These are phyloP conservation scores for Asterionellopsis glacialis DNA, from an alignment of 108 stramenopile genomes.

Conservation along the genomic window DNA sequence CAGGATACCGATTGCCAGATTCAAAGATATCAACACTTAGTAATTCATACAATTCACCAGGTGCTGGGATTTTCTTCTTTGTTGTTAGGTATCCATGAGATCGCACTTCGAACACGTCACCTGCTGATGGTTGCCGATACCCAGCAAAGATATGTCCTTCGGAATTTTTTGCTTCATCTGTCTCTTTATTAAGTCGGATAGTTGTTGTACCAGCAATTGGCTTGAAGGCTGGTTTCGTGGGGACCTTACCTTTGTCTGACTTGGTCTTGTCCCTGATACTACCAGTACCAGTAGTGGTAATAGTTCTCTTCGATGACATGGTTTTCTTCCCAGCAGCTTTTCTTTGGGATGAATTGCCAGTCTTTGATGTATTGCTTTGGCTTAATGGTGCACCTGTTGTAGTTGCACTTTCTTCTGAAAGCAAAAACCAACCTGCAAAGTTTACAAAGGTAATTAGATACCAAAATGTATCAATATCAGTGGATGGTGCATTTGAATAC, in stretches of 20 bases:
- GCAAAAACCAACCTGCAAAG: conserved; percentile 30
- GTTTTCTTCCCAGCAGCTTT: not conserved
- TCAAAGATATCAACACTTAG: conserved; percentile 69
- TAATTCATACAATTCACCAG: conserved; percentile 67
- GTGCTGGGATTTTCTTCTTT: conserved; percentile 72
- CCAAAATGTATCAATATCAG: conserved; percentile 52
- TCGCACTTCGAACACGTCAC: conserved; percentile 39
- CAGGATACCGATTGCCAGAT: conserved; percentile 44
- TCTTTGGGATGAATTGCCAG: not conserved
- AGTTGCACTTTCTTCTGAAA: conserved; percentile 14
- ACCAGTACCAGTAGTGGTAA: not conserved
- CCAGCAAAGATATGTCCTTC: conserved; percentile 53
- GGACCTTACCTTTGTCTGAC: not conserved
- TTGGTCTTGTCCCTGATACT: not conserved
- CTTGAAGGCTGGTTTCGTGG: conserved; percentile 5
- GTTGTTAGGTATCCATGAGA: conserved; percentile 64
- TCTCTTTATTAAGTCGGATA: conserved; percentile 43
- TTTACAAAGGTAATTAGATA: conserved; percentile 52
- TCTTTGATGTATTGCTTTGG: not conserved
- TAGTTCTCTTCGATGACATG: not conserved
- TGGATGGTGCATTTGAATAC: conserved; percentile 32
- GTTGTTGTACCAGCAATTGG: conserved; percentile 63
- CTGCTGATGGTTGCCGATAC: conserved; percentile 43
- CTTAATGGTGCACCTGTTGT: not conserved
- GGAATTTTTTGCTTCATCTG: conserved; percentile 46